These are phyloP conservation scores for Pholiota microspora DNA, from an alignment of 768 basidiomycete genomes.

Conservation along the genomic window DNA sequence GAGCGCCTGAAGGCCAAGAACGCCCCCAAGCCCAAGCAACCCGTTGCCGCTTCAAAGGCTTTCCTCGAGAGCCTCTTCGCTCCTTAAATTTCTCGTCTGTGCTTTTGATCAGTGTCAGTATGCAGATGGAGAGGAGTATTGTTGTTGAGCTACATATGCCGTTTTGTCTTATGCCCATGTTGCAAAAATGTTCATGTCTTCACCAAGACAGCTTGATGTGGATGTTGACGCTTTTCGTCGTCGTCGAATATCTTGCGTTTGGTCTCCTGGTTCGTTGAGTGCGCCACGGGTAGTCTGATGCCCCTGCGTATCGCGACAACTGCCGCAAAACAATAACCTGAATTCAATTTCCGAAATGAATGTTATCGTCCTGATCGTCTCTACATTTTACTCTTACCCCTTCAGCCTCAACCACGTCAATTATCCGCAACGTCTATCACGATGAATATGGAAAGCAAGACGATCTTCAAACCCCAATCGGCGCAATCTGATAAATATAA, in stretches of 20 bases:
- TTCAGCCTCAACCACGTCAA: background rate
- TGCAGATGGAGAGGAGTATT: slow-evolving; percentile 2
- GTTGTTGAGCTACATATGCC: slow-evolving; percentile 3
- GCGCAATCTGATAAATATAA: background rate
- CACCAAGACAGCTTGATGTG: background rate
- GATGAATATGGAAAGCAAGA: background rate
- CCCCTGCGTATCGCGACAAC: too few species aligned
- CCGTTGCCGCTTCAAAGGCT: slow-evolving; percentile 66
- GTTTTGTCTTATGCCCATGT: slow-evolving; percentile 7
- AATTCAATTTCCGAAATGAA: background rate
- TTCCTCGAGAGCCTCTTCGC: slow-evolving; percentile 87
- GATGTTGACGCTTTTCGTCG: background rate
- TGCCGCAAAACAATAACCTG: background rate
- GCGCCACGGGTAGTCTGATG: too few species aligned
- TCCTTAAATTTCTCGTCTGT: slow-evolving; percentile 48
- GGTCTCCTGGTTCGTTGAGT: background rate
- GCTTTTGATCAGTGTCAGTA: slow-evolving; percentile 1
- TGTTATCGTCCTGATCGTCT: background rate
- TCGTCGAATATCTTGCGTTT: slow-evolving; percentile 2
- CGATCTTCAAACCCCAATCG: background rate
- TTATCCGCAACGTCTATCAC: background rate
- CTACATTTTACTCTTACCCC: background rate
- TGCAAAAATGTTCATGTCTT: slow-evolving; percentile 9
- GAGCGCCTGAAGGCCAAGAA: slow-evolving; percentile 67
- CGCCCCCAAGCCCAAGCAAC: slow-evolving; percentile 63